A percentile compares a stretch with the other conserved stretches of the same genome.
These are phyloP conservation scores for Diaporthe caulivora DNA, from an alignment of 2,329 filamentous ascomycete species.

Conservation along the genomic window DNA sequence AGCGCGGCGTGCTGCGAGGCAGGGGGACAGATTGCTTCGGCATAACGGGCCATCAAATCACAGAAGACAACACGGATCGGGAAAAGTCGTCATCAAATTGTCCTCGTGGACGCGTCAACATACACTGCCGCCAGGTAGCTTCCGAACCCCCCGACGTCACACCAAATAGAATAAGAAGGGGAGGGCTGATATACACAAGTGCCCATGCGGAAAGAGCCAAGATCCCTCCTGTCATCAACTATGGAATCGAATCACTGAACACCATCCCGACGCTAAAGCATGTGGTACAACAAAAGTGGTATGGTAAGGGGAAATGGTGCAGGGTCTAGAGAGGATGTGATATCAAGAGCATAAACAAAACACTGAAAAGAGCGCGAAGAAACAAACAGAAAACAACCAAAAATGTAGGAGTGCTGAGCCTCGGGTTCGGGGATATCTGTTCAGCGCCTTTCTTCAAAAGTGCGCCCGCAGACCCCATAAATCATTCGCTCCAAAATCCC, in stretches of 20 bases:
- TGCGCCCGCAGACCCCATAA: slow-evolving; percentile 6
- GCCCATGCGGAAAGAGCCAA: background rate
- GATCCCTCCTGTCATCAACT: background rate
- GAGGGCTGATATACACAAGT: slow-evolving; percentile 32
- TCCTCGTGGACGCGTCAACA: slow-evolving; percentile 13
- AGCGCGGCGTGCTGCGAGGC: background rate
- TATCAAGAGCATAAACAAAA: slow-evolving; percentile 32
- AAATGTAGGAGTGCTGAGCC: slow-evolving; percentile 20
- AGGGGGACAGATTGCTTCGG: background rate
- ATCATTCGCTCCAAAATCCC: slow-evolving; percentile 20
- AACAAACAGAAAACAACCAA: slow-evolving; percentile 2
- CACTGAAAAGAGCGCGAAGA: background rate
- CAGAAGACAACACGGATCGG: background rate
- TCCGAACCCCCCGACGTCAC: background rate
- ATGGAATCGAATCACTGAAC: slow-evolving; percentile 27
- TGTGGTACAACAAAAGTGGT: slow-evolving; percentile 17
- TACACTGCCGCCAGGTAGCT: background rate
- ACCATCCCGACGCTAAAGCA: slow-evolving; percentile 31
- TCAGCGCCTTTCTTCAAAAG: slow-evolving; percentile 3
- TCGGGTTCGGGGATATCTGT: slow-evolving; percentile 24
- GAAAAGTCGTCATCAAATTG: slow-evolving; percentile 16
- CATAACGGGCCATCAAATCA: background rate
- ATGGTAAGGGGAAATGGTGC: slow-evolving; percentile 30
- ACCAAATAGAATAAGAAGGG: background rate
- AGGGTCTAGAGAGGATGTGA: slow-evolving; percentile 25